These are phyloP conservation scores for Lentinula sp. DNA, from an alignment of 768 basidiomycete species.

Conservation along the genomic window DNA sequence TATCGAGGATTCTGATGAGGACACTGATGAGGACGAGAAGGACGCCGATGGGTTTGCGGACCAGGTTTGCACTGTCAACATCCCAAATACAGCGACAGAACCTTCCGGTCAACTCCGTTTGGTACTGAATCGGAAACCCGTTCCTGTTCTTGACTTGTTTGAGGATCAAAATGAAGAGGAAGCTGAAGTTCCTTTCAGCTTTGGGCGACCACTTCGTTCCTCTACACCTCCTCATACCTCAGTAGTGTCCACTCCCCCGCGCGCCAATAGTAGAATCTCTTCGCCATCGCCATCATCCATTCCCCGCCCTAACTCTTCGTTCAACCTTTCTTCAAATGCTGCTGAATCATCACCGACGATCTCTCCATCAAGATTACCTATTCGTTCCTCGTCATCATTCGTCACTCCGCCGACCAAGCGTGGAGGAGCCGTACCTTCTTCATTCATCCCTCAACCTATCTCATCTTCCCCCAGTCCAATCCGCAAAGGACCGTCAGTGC, in stretches of 20 bases:
- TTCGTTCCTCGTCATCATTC: conserved; percentile 18
- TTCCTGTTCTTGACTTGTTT: conserved; percentile 8
- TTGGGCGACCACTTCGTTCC: conserved; percentile 8
- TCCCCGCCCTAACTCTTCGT: conserved; percentile 32
- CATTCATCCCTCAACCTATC: conserved; percentile 59
- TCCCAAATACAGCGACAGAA: conserved; percentile 34
- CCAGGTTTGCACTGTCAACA: conserved; percentile 23
- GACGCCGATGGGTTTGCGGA: conserved; percentile 8
- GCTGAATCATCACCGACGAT: conserved; percentile 27
- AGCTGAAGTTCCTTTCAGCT: conserved; percentile 13
- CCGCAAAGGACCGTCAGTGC: conserved; percentile 18
- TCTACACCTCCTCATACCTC: conserved; percentile 21
- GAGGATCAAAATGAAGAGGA: conserved; percentile 29
- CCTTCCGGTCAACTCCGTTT: conserved; percentile 12
- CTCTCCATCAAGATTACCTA: conserved; percentile 7
- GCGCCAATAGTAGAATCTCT: conserved; percentile 6
- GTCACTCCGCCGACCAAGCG: conserved; percentile 51
- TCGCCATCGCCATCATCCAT: conserved; percentile 42
- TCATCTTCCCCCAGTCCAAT: conserved; percentile 33
- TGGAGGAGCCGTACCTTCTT: conserved; percentile 39
- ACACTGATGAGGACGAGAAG: conserved; percentile 40
- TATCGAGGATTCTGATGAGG: conserved; percentile 12
- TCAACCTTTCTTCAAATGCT: conserved; percentile 23
- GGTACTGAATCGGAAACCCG: conserved; percentile 9
- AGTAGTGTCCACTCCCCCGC: conserved; percentile 11